Base-by-base conservation (phyloP, 805 yeast species). In the Suhomyces kilbournensis region DNA sequence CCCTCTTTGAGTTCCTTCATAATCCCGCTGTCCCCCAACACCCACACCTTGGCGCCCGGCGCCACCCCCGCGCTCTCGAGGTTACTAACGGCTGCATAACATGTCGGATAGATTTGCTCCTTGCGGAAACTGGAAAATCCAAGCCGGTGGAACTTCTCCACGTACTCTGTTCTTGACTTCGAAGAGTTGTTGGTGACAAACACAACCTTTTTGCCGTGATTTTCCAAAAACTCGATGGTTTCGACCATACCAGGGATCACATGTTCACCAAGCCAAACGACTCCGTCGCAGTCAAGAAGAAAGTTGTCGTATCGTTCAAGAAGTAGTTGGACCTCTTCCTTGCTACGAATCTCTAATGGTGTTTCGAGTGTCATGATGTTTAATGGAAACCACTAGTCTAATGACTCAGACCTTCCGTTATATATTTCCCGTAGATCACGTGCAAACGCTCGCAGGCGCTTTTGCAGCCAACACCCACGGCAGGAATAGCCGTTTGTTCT, bases 201-300 rank as follows among this genome's bases (percentile, higher is more conserved):
- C 3, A 63, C 71, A 38, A 59, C 59, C 46, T 61, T 56, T 58
- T 73, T 73, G 40, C 61, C 59, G 10, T 56, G 56, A 3, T 50
- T 30, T 32, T 58, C 51, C 42, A 73, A 56, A 44, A 56, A 56
- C 30, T 59, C 58, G 14, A 73, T 53, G 17, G 70, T 57, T 19
- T 64, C 65, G 25, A 52, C 51, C 15, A 69, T 70, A 7, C 75
- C 75, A 0, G 74, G 72, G 19, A 73, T 68, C 43, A 69, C 51
- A 17, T 51, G 57, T 23, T 68, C 67, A 46, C 69, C 77, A 19
- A 72, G 64, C 78, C 78, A 73, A 7, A 73, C 61, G 5, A 73
- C 78, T 1, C 78, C 78, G 52, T 73, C 78, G 49, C 78, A 73
- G 50, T 73, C 78, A 58, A 73, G 72, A 6, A 73, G 60, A 50